Base-by-base conservation (phyloP, 306 rosid genomes). In the Castanospermum australe region DNA sequence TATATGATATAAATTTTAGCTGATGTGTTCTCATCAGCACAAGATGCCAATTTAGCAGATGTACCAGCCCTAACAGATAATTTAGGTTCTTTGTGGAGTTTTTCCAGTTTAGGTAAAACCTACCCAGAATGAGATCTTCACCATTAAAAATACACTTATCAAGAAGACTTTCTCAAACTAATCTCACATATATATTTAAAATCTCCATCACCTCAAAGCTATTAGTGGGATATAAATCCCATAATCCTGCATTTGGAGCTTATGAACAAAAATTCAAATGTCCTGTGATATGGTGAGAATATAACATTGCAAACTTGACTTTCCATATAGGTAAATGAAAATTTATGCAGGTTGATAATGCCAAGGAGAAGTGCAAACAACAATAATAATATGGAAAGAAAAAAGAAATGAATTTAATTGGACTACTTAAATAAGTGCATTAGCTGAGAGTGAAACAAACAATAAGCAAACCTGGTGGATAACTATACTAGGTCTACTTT, bases 21-120 rank as follows among this genome's bases (percentile, higher is more conserved):
- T n/a, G n/a, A n/a, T n/a, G n/a, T n/a, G n/a, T 22, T 51, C 51
- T 64, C 47, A 77, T 38, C 55, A 79, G 14, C 77, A 73, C 15
- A 79, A 44, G 44, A 32, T 17, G 11, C 54, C 54, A 70, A 12
- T 54, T n/a, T 11, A 30, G 67, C 45, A 51, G 35, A 54, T 10
- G 17, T 50, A 15, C 15, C 15, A 52, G 28, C 65, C 55, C 82
- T 30, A 14, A 13, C 21, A 70, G 42, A 59, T 59, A 10, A 54
- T 22, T 12, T 55, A 67, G 54, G 48, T 41, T 14, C 22, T n/a
- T 42, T 41, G 45, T 32, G n/a, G 10, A 73, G 30, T 0, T 12
- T 73, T 38, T 73, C 65, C 3, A 8, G 57, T 33, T 13, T 20
- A 54, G 24, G 30, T 32, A 54, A 42, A 73, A 73, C 39, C 33